A percentile compares a stretch with the other conserved stretches of the same genome.
phyloP scores from a whole-genome alignment of 352 stramenopile genomes.

The Albugo candida region DNA sequence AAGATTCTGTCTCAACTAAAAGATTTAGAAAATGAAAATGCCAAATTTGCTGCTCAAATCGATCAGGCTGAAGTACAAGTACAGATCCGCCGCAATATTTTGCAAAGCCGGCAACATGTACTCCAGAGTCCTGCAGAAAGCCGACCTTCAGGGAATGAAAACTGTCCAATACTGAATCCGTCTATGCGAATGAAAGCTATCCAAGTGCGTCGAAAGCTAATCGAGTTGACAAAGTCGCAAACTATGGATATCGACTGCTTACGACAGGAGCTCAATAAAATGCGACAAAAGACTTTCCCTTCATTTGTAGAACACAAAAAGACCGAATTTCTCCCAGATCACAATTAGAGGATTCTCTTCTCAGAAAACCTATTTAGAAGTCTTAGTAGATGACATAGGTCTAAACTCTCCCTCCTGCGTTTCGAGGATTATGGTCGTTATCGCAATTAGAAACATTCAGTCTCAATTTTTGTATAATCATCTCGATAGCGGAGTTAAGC shows the following conservation, averaged over 20 bases:
- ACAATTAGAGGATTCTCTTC: too few relatives aligned
- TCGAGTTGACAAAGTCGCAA: constrained; percentile 78
- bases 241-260: constrained; percentile 83
- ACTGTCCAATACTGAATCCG: constrained; percentile 3
- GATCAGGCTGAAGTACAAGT: constrained; percentile 64
- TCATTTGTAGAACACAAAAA: constrained; percentile 32
- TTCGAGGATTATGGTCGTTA: too few relatives aligned
- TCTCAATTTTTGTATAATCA: too few relatives aligned
- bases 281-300: constrained; percentile 83
- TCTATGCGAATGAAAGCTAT: constrained; percentile 65
- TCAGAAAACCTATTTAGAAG: too few relatives aligned
- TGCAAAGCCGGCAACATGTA: constrained; percentile 30
- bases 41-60: constrained; percentile 50
- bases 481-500: too few relatives aligned
- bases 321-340: too few relatives aligned
- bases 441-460: too few relatives aligned
- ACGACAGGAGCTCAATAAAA: constrained; percentile 76
- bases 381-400: too few relatives aligned
- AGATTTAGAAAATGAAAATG: constrained; percentile 67
- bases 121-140: constrained; percentile 12
- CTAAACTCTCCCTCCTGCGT: too few relatives aligned
- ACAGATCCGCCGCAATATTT: constrained; percentile 76
- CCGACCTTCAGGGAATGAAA: constrained; percentile 8
- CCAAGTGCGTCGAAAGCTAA: constrained; percentile 66
- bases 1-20: constrained; percentile 38